A percentile compares a stretch with the other conserved stretches of the same genome.
phyloP scores from a whole-genome alignment of 192 early-diverging fungal species.

The Cladochytrium replicatum region DNA sequence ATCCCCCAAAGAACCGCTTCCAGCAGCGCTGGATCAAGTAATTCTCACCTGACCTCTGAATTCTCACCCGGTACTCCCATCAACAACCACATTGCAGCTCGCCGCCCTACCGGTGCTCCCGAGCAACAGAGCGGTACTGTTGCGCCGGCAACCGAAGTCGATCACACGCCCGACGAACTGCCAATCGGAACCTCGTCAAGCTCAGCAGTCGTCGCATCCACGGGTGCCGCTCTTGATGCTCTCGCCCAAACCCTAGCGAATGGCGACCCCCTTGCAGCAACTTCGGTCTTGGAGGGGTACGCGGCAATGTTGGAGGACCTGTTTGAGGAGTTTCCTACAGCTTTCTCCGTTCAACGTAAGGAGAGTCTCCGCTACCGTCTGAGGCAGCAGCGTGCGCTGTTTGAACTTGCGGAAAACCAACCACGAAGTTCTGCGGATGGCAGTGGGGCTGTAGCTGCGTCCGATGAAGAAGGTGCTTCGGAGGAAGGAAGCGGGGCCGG shows the following conservation, averaged over 20 bases:
- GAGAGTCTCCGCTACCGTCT: neutral
- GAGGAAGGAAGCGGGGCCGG: no score
- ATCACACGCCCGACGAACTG: neutral
- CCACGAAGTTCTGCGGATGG: no score
- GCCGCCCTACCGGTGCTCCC: neutral
- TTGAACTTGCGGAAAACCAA: neutral
- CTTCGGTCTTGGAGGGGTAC: neutral
- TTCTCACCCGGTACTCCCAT: neutral
- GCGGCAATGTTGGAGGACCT: neutral
- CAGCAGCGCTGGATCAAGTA: no score
- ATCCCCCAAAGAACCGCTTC: neutral
- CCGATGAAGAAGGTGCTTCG: no score
- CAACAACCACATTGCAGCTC: neutral
- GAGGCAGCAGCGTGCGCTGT: neutral
- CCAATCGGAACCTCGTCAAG: no score
- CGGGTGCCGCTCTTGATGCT: neutral
- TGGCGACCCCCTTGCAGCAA: neutral
- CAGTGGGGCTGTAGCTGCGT: no score
- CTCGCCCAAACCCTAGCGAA: neutral
- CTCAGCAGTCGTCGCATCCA: neutral
- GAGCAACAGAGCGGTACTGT: neutral
- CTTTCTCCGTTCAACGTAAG: neutral
- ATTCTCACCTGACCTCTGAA: neutral
- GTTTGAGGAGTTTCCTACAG: neutral
- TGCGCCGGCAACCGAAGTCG: neutral